Evolutionary conservation across 768 basidiomycete species (phyloP).

Genomic region (Botryobasidium botryosum): DNA sequence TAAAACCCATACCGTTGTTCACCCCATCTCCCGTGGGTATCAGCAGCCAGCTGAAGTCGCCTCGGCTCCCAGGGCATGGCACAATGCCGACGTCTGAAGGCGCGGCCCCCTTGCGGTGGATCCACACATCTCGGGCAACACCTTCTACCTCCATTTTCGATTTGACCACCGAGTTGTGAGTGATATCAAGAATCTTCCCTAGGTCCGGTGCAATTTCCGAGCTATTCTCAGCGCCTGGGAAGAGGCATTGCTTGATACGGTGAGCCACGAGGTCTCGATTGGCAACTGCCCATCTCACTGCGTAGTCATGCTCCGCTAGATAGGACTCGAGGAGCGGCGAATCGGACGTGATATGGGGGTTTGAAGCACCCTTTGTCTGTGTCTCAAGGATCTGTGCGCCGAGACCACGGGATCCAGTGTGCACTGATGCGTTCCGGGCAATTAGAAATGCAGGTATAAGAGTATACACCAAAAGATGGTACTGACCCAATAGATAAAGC

Average conservation of each 20-base stretch:
- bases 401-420: conserved; percentile 25
- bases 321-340: conserved; percentile 20
- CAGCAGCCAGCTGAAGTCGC: conserved; percentile 24
- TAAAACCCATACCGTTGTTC: conserved; percentile 18
- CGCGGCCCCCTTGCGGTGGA: conserved; percentile 27
- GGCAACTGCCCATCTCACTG: conserved; percentile 24
- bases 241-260: conserved; percentile 21
- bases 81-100: conserved; percentile 22
- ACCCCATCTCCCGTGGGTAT: conserved; percentile 22
- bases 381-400: conserved; percentile 20
- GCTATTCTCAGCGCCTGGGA: conserved; percentile 5
- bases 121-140: conserved; percentile 18
- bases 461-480: conserved; percentile 18
- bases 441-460: conserved; percentile 1
- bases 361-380: conserved; percentile 15
- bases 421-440: conserved; percentile 15
- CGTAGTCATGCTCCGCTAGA: conserved; percentile 23
- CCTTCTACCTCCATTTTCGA: conserved; percentile 14
- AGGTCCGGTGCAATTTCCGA: conserved; percentile 7
- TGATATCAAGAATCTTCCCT: conserved; percentile 23
- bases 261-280: conserved; percentile 27
- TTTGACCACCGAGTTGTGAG: conserved; percentile 24
- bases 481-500: too few relatives aligned
- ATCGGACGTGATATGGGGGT: conserved; percentile 21
- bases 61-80: conserved; percentile 27